Evolutionary conservation across 2,329 filamentous ascomycete species (phyloP).

Genomic region (Hypoxylon rubiginosum): DNA sequence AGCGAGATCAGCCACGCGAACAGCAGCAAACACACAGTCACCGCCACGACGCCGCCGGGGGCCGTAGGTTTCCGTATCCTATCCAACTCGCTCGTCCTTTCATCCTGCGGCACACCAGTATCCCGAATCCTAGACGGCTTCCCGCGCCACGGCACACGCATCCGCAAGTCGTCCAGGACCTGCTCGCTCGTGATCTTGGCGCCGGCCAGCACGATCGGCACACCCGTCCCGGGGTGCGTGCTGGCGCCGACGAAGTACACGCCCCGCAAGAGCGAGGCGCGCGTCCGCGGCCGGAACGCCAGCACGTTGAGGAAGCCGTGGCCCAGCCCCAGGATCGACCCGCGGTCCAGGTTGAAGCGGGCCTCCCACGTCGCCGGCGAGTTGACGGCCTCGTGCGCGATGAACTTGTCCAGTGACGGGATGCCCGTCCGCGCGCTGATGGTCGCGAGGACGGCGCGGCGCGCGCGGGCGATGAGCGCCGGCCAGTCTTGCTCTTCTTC

Average conservation of each 20-base stretch:
- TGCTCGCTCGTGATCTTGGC: conserved; percentile 69
- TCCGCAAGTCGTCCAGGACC: conserved; percentile 54
- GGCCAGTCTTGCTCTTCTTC: conserved; percentile 75
- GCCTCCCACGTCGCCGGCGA: conserved; percentile 74
- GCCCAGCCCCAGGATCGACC: conserved; percentile 78
- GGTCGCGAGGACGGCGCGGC: conserved; percentile 71
- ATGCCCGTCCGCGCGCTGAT: conserved; percentile 72
- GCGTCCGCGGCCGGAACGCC: conserved; percentile 72
- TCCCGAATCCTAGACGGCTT: conserved; percentile 30
- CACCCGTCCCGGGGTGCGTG: conserved; percentile 81
- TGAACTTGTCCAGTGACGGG: conserved; percentile 59
- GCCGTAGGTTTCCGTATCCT: conserved; percentile 32
- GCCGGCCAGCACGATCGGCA: conserved; percentile 79
- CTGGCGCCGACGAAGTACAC: conserved; percentile 81
- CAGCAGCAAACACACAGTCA: neutral
- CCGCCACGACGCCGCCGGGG: neutral
- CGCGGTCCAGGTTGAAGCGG: conserved; percentile 80
- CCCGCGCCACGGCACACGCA: conserved; percentile 50
- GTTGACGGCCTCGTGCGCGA: conserved; percentile 74
- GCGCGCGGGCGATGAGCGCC: conserved; percentile 69
- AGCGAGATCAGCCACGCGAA: neutral
- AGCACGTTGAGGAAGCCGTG: conserved; percentile 83
- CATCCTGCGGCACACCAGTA: conserved; percentile 34
- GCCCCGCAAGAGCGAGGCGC: conserved; percentile 64
- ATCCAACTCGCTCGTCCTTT: conserved; percentile 36